Conservation (phyloP, 1,139 yeast genomes). For the Suhomyces chickasaworum region DNA sequence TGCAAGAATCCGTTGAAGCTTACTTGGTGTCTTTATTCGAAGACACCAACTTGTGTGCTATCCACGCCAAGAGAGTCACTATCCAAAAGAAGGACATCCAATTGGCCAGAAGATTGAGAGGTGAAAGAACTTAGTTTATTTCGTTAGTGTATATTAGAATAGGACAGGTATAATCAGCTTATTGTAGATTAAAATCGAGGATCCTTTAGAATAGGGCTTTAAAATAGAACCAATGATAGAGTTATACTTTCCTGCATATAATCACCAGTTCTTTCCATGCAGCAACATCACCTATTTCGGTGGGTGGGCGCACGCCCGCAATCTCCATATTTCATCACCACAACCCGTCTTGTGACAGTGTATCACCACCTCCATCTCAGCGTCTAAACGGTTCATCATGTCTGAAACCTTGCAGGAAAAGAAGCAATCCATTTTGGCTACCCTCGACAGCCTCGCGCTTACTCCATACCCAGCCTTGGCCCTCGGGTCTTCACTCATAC, state of each 20-base stretch:
- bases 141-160: constrained; percentile 15
- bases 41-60: constrained; percentile 98
- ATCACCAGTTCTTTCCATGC: neutral
- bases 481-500: constrained; percentile 21
- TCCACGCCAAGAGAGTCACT: constrained; percentile 98
- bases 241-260: too few relatives aligned
- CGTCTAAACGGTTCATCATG: constrained; percentile 1
- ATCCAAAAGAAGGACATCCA: constrained; percentile 99
- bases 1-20: constrained; percentile 98
- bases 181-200: neutral
- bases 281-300: neutral
- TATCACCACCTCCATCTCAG: neutral
- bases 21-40: constrained; percentile 87
- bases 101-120: constrained; percentile 98
- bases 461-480: constrained; percentile 24
- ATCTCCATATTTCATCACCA: constrained; percentile 1
- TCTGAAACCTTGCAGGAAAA: constrained; percentile 8
- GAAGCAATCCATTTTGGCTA: constrained; percentile 6
- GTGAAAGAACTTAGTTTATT: constrained; percentile 71
- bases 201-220: too few relatives aligned
- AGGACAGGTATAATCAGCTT: constrained; percentile 3
- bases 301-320: constrained; percentile 4
- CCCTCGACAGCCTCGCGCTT: constrained; percentile 10
- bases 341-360: neutral
- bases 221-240: too few relatives aligned